phyloP scores from a whole-genome alignment of 768 basidiomycete species.

The Phanerochaete carnosa region DNA sequence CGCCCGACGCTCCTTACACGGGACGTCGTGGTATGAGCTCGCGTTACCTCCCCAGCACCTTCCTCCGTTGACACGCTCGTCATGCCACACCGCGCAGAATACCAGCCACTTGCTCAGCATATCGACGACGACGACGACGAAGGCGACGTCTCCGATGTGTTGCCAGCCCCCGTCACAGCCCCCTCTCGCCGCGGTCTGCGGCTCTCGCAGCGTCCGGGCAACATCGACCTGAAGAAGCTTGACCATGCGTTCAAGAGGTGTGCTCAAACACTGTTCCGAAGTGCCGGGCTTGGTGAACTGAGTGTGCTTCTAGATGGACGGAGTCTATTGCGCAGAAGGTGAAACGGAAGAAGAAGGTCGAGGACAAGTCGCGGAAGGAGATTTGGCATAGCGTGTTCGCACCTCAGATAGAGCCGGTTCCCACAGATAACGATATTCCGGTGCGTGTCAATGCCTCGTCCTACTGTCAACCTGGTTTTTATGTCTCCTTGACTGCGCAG shows the following conservation, averaged over 20 bases:
- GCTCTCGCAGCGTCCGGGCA: slow-evolving; percentile 46
- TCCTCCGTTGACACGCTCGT: neutral
- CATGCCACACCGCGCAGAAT: slow-evolving; percentile 45
- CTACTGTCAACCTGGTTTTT: slow-evolving; percentile 2
- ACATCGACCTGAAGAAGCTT: slow-evolving; percentile 75
- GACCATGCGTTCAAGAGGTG: slow-evolving; percentile 84
- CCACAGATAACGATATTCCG: slow-evolving; percentile 28
- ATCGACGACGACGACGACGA: slow-evolving; percentile 39
- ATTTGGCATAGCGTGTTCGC: slow-evolving; percentile 84
- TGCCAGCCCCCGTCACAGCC: slow-evolving; percentile 22
- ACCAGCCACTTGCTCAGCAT: slow-evolving; percentile 43
- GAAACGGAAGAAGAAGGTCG: slow-evolving; percentile 71
- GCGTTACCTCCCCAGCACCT: neutral
- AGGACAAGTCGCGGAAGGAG: slow-evolving; percentile 60
- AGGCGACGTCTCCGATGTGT: slow-evolving; percentile 32
- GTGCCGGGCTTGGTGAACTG: neutral
- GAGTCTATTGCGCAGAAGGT: slow-evolving; percentile 84
- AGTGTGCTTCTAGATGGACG: slow-evolving; percentile 59
- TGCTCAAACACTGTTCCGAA: slow-evolving; percentile 7
- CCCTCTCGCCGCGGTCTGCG: slow-evolving; percentile 27
- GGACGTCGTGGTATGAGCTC: slow-evolving; percentile 4
- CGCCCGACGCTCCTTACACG: neutral
- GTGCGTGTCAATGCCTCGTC: slow-evolving; percentile 28
- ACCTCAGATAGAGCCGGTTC: slow-evolving; percentile 43
- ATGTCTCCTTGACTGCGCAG: slow-evolving; percentile 29